Conservation (phyloP, 116 monocot genomes). For the Papilionanthe hybrid region DNA sequence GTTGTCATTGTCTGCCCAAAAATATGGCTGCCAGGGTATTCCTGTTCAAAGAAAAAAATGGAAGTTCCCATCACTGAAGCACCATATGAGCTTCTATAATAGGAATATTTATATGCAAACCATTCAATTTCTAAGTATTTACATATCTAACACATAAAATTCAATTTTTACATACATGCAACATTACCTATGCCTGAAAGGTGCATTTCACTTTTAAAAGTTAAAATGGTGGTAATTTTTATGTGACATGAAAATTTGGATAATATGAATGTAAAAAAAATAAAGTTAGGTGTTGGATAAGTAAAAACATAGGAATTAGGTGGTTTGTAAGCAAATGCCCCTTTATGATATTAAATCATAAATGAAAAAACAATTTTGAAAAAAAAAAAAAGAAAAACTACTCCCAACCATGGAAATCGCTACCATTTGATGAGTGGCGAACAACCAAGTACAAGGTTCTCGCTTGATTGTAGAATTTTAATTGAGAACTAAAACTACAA, state of each 20-base stretch:
- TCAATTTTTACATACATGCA: too few species aligned
- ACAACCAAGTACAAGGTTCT: neutral
- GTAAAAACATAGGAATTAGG: too few species aligned
- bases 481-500: neutral
- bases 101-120: too few species aligned
- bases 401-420: neutral
- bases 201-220: too few species aligned
- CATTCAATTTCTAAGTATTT: too few species aligned
- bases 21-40: slow-evolving; percentile 62
- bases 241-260: too few species aligned
- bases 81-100: neutral
- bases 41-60: slow-evolving; percentile 33
- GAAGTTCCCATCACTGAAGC: neutral
- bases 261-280: too few species aligned
- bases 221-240: too few species aligned
- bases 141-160: too few species aligned
- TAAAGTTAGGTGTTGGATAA: too few species aligned
- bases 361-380: neutral
- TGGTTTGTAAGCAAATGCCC: too few species aligned
- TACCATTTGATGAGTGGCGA: neutral
- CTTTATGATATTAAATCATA: neutral
- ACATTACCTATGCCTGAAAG: too few species aligned
- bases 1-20: slow-evolving; percentile 82
- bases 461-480: neutral
- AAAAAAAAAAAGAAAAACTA: neutral